Percentiles rank a stretch among this genome's conserved stretches.
Conservation (phyloP, 1,284 basidiomycete species). For the Exobasidium rhododendri region DNA sequence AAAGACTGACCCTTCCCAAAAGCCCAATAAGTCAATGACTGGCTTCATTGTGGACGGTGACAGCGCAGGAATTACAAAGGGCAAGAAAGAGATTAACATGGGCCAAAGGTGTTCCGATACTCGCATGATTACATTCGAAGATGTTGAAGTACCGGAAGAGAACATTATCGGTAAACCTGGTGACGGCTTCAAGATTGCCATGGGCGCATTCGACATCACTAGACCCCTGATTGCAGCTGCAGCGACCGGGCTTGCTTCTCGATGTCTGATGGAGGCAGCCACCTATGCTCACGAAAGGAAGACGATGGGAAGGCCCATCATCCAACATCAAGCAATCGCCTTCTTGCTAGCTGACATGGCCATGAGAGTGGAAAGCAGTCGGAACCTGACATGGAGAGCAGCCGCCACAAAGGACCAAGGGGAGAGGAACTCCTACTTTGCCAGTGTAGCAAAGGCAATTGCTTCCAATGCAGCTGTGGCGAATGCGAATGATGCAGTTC, state of each 20-base stretch:
- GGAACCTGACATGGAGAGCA: constrained; percentile 60
- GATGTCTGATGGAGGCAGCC: constrained; percentile 61
- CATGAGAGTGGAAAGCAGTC: constrained; percentile 58
- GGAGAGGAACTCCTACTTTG: constrained; percentile 60
- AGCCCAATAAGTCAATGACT: constrained; percentile 59
- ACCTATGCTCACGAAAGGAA: constrained; percentile 61
- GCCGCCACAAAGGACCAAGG: constrained; percentile 60
- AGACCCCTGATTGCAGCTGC: constrained; percentile 60
- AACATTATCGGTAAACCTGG: constrained; percentile 60
- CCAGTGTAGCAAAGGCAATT: constrained; percentile 61
- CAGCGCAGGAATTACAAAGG: constrained; percentile 57
- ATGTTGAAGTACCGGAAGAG: constrained; percentile 59
- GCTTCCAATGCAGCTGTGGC: constrained; percentile 57
- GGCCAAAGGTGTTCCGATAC: constrained; percentile 63
- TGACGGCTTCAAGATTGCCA: constrained; percentile 62
- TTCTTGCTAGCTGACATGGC: constrained; percentile 64
- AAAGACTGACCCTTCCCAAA: constrained; percentile 58
- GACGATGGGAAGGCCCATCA: constrained; percentile 62
- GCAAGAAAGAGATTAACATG: constrained; percentile 64
- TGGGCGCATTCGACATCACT: constrained; percentile 62
- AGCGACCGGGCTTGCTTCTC: constrained; percentile 61
- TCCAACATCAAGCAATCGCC: constrained; percentile 61
- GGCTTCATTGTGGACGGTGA: constrained; percentile 63
- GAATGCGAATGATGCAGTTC: constrained; percentile 60
- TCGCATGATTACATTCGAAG: constrained; percentile 61